These are phyloP conservation scores for Polyrhizophydium stewartii DNA, from an alignment of 371 early-diverging fungal species.

Conservation along the genomic window DNA sequence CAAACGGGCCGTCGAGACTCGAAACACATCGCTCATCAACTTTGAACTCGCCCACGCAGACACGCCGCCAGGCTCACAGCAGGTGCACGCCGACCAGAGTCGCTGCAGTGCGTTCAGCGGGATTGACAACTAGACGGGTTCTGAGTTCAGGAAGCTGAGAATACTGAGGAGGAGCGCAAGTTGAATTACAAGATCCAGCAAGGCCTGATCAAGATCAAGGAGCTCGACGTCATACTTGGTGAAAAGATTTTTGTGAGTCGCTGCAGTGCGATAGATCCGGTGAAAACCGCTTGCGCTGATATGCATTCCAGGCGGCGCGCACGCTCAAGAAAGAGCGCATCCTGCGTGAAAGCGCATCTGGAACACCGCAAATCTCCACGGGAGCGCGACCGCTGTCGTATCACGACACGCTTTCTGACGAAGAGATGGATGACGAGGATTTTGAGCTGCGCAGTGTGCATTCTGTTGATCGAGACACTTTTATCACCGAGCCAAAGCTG, in stretches of 20 bases:
- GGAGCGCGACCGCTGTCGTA: not conserved
- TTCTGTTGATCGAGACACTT: conserved; percentile 29
- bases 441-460: conserved; percentile 35
- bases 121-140: not conserved
- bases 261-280: too few relatives aligned
- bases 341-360: conserved; percentile 5
- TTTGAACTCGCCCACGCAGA: not conserved
- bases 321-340: conserved; percentile 1
- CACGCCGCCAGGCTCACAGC: not conserved
- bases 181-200: conserved; percentile 13
- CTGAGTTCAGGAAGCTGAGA: not conserved
- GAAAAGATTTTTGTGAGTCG: conserved; percentile 27
- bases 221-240: conserved; percentile 26
- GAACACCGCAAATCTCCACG: conserved; percentile 6
- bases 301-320: not conserved
- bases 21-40: not conserved
- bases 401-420: conserved; percentile 3
- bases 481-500: conserved; percentile 40
- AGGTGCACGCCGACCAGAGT: not conserved
- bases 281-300: not conserved
- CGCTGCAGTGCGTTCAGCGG: not conserved
- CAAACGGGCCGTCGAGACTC: conserved; percentile 3
- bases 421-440: conserved; percentile 17
- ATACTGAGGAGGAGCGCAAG: not conserved
- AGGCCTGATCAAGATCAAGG: conserved; percentile 29